Percentiles rank a stretch among this genome's conserved stretches.
Conservation (phyloP, 306 rosid species). For the Dryas alaskensis region DNA sequence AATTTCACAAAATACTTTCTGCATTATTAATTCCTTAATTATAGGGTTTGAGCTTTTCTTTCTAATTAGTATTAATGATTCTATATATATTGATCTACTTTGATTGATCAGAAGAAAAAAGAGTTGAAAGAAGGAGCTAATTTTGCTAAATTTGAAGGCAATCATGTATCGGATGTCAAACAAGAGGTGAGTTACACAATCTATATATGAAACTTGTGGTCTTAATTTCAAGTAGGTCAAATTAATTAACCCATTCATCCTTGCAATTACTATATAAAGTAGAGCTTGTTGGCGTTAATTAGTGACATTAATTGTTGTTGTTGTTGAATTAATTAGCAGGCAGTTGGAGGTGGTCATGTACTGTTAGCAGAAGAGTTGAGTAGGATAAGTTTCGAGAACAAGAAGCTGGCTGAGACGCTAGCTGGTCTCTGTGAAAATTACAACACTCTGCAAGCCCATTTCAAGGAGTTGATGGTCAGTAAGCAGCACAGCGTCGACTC, state of each 20-base stretch:
- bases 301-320: background rate
- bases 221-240: no score
- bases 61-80: no score
- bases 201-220: no score
- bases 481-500: constrained; percentile 2
- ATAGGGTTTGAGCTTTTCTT: no score
- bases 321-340: constrained; percentile 1
- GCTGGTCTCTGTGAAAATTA: constrained; percentile 42
- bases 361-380: constrained; percentile 46
- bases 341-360: background rate
- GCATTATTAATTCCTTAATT: no score
- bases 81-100: no score
- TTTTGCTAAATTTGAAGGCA: background rate
- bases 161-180: constrained; percentile 7
- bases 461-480: constrained; percentile 32
- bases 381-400: constrained; percentile 58
- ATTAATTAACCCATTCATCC: no score
- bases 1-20: no score
- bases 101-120: constrained; percentile 27
- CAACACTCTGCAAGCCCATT: constrained; percentile 38
- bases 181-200: constrained; percentile 21
- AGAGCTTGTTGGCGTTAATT: background rate
- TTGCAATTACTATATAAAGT: no score
- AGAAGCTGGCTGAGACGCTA: constrained; percentile 46
- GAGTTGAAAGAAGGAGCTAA: constrained; percentile 15